These are phyloP conservation scores for Candida montana DNA, from an alignment of 805 yeast species.

Conservation along the genomic window DNA sequence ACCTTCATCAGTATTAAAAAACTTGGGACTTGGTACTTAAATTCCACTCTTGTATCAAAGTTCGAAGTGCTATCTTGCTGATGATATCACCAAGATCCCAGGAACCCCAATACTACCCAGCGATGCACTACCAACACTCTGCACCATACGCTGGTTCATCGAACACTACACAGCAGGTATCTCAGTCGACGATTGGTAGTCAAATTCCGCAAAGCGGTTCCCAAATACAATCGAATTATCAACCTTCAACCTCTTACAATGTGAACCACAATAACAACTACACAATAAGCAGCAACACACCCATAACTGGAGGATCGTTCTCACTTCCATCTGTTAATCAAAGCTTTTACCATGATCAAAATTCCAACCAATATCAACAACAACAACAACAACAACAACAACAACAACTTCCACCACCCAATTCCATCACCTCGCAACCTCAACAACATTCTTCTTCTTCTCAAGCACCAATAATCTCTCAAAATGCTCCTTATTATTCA, in stretches of 20 bases:
- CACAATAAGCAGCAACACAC: conserved; percentile 1
- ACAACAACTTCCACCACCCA: conserved; percentile 3
- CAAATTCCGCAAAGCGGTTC: neutral
- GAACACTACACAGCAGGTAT: neutral
- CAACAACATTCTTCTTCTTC: conserved; percentile 8
- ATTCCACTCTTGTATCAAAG: too few species aligned
- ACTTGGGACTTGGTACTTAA: too few species aligned
- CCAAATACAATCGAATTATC: neutral
- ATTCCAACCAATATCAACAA: conserved; percentile 1
- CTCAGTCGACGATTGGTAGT: neutral
- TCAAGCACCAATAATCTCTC: neutral
- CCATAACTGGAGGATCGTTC: conserved; percentile 2
- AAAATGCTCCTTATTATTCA: neutral
- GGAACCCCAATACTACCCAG: conserved; percentile 1
- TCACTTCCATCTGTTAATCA: conserved; percentile 13
- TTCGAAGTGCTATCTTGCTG: neutral
- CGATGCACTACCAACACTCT: neutral
- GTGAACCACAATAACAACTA: conserved; percentile 4
- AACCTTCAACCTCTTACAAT: neutral
- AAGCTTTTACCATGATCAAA: neutral
- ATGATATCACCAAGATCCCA: conserved; percentile 4
- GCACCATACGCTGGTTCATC: neutral
- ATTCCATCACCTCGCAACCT: conserved; percentile 4
- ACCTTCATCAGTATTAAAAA: too few species aligned
- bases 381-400: conserved; percentile 4